Evolutionary conservation across 352 stramenopile genomes (phyloP), one percentile per base, ranked within the genome.

Genomic region (Halophytophthora polymorphica): DNA sequence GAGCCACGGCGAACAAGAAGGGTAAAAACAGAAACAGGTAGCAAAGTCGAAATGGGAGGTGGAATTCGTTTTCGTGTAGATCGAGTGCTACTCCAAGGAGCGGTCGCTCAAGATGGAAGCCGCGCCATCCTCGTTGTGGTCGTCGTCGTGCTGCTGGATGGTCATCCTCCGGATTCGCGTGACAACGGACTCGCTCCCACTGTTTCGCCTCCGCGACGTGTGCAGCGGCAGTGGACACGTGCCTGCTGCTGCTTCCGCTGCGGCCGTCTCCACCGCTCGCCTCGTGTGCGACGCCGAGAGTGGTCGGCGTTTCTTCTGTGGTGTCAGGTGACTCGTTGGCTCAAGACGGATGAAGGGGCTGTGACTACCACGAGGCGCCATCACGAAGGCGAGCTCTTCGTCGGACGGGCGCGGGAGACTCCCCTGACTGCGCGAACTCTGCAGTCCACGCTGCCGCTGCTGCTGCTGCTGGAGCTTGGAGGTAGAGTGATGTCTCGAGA

Each of bases 401-500:
- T 17, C 18, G 17, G 22, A 23, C 14, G 42, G 21, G 41, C 41
- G 35, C 5, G 10, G n/a, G 15, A 66, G 23, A 51, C 4, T 59
- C 19, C n/a, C 34, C 44, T 66, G 58, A 25, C 53, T 66, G 29
- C 38, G 39, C 23, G 58, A 48, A 3, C 31, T 45, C 34, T 44
- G 40, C 13, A 21, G 13, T 38, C 8, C 44, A 22, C 17, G 17
- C n/a, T 57, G 53, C 42, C 40, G 15, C 37, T 6, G 6, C 18
- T 52, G 25, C 18, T 48, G 40, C 14, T 56, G 56, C n/a, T 23
- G 58, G 1, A 69, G 31, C 19, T 49, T 58, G 18, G 60, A 52
- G 0, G 53, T 65, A 0, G 54, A 65, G 12, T 51, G 46, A 40
- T 73, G 63, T 37, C 56, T 45, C n/a, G 76, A 85, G 42, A 83